phyloP scores from a whole-genome alignment of 2,329 filamentous ascomycete genomes.

The Amauroascus niger region DNA sequence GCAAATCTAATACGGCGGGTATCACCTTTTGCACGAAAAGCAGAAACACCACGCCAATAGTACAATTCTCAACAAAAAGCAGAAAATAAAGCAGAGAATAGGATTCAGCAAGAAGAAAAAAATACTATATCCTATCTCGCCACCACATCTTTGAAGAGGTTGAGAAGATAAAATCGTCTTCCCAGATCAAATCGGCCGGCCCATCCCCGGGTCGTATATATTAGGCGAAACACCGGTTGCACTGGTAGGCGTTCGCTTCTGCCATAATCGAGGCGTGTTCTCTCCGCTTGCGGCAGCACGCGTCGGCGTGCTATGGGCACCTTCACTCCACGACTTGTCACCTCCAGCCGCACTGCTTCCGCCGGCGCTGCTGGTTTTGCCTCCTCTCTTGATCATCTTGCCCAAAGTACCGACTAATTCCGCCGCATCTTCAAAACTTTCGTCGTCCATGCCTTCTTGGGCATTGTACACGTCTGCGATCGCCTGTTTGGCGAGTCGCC shows the following conservation, averaged over 20 bases:
- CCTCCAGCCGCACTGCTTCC: slow-evolving; percentile 27
- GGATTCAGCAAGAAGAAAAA: not conserved
- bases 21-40: not conserved
- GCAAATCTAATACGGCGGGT: not conserved
- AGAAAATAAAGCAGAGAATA: not conserved
- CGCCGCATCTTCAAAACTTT: slow-evolving; percentile 87
- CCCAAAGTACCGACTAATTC: slow-evolving; percentile 77
- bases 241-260: slow-evolving; percentile 10
- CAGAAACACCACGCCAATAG: not conserved
- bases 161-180: not conserved
- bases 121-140: not conserved
- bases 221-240: slow-evolving; percentile 3
- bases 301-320: slow-evolving; percentile 24
- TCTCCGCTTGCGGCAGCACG: slow-evolving; percentile 8
- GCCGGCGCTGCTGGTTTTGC: slow-evolving; percentile 26
- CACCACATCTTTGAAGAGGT: no score
- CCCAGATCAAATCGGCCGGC: slow-evolving; percentile 5
- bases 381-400: slow-evolving; percentile 74
- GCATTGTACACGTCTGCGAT: slow-evolving; percentile 88
- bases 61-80: not conserved
- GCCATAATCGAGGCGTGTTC: slow-evolving; percentile 13
- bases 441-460: slow-evolving; percentile 85
- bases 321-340: slow-evolving; percentile 27
- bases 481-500: slow-evolving; percentile 67
- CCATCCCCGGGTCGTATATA: not conserved